A percentile compares a stretch with the other conserved stretches of the same genome.
Evolutionary conservation across 2,329 filamentous ascomycete genomes (phyloP).

Genomic region (Bimuria novae-zelandiae): DNA sequence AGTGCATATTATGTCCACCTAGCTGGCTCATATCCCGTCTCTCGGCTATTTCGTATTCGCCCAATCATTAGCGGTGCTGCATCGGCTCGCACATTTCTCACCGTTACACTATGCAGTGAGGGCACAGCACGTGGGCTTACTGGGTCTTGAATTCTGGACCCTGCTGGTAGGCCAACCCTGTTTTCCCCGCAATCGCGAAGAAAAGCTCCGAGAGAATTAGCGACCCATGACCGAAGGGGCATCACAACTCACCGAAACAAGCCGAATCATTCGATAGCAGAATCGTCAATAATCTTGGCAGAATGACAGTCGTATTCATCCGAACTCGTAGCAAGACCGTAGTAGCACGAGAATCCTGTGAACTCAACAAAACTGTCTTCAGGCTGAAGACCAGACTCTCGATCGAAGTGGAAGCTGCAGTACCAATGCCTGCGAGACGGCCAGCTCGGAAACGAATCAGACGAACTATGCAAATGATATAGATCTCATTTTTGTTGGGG

Average conservation of each 20-base stretch:
- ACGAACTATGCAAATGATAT: too few relatives aligned
- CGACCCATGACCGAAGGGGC: background rate
- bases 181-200: slow-evolving; percentile 6
- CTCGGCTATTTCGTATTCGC: slow-evolving; percentile 33
- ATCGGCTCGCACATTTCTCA: slow-evolving; percentile 20
- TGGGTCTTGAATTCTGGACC: background rate
- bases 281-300: background rate
- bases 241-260: background rate
- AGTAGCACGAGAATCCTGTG: too few relatives aligned
- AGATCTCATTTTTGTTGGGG: too few relatives aligned
- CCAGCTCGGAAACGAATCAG: too few relatives aligned
- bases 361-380: background rate
- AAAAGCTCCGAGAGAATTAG: slow-evolving; percentile 4
- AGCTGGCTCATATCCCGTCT: slow-evolving; percentile 23
- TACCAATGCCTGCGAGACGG: background rate
- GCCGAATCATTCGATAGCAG: background rate
- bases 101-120: slow-evolving; percentile 21
- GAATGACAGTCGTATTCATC: background rate
- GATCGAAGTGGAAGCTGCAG: background rate
- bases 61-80: slow-evolving; percentile 26
- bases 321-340: background rate
- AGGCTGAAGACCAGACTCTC: background rate
- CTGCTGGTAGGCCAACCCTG: background rate
- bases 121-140: slow-evolving; percentile 17
- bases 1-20: slow-evolving; percentile 17